These are phyloP conservation scores for Paramecium sexaurelia DNA, from an alignment of 73 alveolate genomes.

Conservation along the genomic window DNA sequence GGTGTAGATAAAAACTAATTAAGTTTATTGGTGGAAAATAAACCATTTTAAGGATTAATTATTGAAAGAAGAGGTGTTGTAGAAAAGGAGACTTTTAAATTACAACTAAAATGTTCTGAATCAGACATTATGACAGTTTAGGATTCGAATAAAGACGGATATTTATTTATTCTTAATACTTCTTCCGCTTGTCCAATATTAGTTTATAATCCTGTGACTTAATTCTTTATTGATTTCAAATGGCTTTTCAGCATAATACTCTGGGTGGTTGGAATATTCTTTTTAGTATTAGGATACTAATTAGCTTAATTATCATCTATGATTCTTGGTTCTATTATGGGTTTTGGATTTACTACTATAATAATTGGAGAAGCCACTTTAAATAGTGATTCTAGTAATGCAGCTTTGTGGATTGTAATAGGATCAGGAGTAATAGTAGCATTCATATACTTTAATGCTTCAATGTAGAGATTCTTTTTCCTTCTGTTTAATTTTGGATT, in stretches of 20 bases:
- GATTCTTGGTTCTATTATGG: neutral
- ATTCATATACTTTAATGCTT: neutral
- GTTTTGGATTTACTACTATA: constrained; percentile 32
- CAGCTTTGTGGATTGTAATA: neutral
- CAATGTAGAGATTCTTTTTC: neutral
- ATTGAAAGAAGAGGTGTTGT: neutral
- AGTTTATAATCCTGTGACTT: neutral
- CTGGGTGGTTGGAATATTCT: neutral
- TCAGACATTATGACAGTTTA: neutral
- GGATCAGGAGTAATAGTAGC: constrained; percentile 2
- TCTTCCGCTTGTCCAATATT: constrained; percentile 29
- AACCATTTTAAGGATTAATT: constrained; percentile 12
- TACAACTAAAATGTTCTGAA: neutral
- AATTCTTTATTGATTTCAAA: neutral
- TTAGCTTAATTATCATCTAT: neutral
- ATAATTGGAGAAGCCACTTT: constrained; percentile 26
- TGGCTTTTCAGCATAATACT: neutral
- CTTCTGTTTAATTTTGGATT: constrained; percentile 30
- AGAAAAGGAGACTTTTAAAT: neutral
- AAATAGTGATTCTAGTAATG: constrained; percentile 14
- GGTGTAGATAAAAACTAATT: neutral
- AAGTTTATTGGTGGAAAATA: neutral
- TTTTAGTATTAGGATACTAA: neutral
- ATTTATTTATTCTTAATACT: neutral
- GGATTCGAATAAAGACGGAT: neutral